phyloP scores from a whole-genome alignment of 805 yeast species.

The Candida ortonii region DNA sequence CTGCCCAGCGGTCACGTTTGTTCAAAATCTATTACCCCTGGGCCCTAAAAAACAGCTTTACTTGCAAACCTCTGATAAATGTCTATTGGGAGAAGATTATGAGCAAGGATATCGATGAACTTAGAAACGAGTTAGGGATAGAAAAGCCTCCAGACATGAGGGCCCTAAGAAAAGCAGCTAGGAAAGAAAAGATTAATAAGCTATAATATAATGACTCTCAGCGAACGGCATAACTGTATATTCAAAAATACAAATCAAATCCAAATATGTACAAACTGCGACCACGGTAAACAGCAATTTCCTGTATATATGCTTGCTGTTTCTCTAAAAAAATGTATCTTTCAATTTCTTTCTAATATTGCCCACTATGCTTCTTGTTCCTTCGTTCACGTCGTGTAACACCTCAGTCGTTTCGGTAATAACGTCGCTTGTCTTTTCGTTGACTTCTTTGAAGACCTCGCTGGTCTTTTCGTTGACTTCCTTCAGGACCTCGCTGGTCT shows the following conservation, averaged over 20 bases:
- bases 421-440: constrained; percentile 21
- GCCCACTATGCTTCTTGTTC: constrained; percentile 15
- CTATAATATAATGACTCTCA: no score
- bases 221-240: no score
- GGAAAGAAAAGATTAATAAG: constrained; percentile 14
- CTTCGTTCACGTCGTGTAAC: constrained; percentile 17
- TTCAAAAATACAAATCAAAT: no score
- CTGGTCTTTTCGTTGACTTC: constrained; percentile 27
- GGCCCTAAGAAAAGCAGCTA: constrained; percentile 47
- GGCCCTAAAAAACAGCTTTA: constrained; percentile 73
- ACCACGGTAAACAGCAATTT: neutral
- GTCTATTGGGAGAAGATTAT: constrained; percentile 89
- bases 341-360: constrained; percentile 16
- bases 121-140: constrained; percentile 70
- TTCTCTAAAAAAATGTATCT: constrained; percentile 9
- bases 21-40: constrained; percentile 77
- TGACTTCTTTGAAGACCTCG: constrained; percentile 26
- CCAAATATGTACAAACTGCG: no score
- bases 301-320: neutral
- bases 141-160: constrained; percentile 80
- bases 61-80: constrained; percentile 73
- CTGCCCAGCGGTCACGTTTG: constrained; percentile 60
- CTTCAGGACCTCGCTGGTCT: constrained; percentile 22
- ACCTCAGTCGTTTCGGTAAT: no score
- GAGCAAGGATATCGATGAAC: constrained; percentile 66